A percentile compares a stretch with the other conserved stretches of the same genome.
Conservation (phyloP, 306 rosid species). For the Gillenia trifoliata region DNA sequence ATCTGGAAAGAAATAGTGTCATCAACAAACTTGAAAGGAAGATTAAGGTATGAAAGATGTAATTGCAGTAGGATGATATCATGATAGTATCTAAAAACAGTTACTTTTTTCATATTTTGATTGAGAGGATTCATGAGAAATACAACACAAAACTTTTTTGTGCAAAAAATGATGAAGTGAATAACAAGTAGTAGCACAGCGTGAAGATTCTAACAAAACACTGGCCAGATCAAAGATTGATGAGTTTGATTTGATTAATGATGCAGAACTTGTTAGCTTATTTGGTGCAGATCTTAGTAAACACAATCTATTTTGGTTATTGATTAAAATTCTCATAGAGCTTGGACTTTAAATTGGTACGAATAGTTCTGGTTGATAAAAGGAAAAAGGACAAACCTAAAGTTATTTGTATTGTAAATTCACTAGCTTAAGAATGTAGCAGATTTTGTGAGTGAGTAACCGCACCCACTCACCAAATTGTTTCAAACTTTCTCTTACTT, state of each 20-base stretch:
- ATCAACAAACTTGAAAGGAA: conserved; percentile 85
- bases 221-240: not conserved
- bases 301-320: not conserved
- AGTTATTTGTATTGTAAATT: not conserved
- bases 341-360: not conserved
- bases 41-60: conserved; percentile 53
- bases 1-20: conserved; percentile 77
- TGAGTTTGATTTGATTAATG: not conserved
- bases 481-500: not conserved
- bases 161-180: not conserved
- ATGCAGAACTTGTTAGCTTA: not conserved
- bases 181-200: not conserved
- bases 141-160: not conserved
- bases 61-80: not conserved
- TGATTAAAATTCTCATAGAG: not conserved
- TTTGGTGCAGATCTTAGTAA: not conserved
- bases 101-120: not conserved
- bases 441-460: not conserved
- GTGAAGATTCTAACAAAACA: not conserved
- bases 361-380: not conserved
- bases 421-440: not conserved
- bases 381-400: not conserved
- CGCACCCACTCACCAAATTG: not conserved
- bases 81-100: conserved; percentile 4
- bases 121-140: not conserved